phyloP scores from a whole-genome alignment of 306 rosid genomes.

The Cucurbita argyrosperma region DNA sequence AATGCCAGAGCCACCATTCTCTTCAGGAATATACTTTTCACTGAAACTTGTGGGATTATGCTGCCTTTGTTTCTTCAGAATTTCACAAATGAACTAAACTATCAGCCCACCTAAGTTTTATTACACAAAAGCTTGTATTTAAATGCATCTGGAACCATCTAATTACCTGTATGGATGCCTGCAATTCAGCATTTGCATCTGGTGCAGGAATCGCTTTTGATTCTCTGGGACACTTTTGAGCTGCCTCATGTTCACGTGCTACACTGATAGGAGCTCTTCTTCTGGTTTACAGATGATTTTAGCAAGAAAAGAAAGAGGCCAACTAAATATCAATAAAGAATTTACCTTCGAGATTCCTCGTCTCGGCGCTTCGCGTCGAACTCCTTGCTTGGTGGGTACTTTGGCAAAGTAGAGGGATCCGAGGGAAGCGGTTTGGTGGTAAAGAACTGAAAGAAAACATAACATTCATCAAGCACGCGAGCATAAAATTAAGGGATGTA shows the following conservation, averaged over 20 bases:
- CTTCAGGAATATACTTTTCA: slow-evolving; percentile 38
- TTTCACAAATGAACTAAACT: neutral
- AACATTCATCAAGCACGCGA: neutral
- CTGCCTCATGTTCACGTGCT: slow-evolving; percentile 27
- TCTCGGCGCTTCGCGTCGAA: slow-evolving; percentile 57
- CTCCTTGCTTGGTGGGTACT: slow-evolving; percentile 82
- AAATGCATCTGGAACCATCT: neutral
- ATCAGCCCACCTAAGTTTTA: neutral
- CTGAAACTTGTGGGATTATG: slow-evolving; percentile 22
- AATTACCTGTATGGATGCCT: slow-evolving; percentile 36
- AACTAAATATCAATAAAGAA: neutral
- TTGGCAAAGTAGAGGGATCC: slow-evolving; percentile 61
- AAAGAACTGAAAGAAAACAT: slow-evolving; percentile 40
- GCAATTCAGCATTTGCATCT: slow-evolving; percentile 36
- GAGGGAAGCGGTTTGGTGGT: slow-evolving; percentile 56
- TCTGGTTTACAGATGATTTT: slow-evolving; percentile 18
- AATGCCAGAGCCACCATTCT: slow-evolving; percentile 37
- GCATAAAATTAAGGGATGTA: neutral
- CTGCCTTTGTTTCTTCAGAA: slow-evolving; percentile 33
- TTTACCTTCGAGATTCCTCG: slow-evolving; percentile 65
- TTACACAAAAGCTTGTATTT: neutral
- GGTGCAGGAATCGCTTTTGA: slow-evolving; percentile 38
- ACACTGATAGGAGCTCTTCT: slow-evolving; percentile 18
- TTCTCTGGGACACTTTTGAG: slow-evolving; percentile 20
- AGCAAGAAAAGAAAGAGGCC: neutral